Percentiles rank a stretch among this genome's conserved stretches.
Conservation (phyloP, 169 alveolate species). For the Plasmodium gallinaceum region DNA sequence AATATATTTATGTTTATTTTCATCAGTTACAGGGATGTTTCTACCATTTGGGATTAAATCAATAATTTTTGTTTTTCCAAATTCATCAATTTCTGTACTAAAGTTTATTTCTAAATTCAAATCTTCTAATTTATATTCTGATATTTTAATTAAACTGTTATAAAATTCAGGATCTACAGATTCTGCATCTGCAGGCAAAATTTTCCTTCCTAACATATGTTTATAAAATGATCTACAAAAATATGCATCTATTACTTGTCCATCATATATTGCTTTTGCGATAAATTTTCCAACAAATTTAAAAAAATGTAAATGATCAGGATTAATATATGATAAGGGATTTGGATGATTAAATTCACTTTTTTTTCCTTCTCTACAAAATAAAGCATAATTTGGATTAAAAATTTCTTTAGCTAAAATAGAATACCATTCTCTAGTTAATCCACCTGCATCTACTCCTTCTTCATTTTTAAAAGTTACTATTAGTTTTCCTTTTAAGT, state of each 20-base stretch:
- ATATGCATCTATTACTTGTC: slow-evolving; percentile 97
- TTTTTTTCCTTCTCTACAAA: slow-evolving; percentile 92
- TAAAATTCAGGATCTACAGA: slow-evolving; percentile 98
- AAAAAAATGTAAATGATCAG: slow-evolving; percentile 97
- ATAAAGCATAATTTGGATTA: slow-evolving; percentile 97
- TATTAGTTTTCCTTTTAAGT: slow-evolving; percentile 94
- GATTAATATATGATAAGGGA: slow-evolving; percentile 94
- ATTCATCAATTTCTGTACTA: slow-evolving; percentile 95
- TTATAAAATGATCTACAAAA: slow-evolving; percentile 98
- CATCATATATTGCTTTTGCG: slow-evolving; percentile 98
- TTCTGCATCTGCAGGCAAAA: slow-evolving; percentile 97
- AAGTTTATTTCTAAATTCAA: slow-evolving; percentile 91
- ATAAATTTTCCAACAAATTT: slow-evolving; percentile 98
- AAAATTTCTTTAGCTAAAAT: slow-evolving; percentile 98
- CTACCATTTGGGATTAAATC: slow-evolving; percentile 98
- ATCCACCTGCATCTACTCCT: slow-evolving; percentile 99
- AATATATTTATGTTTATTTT: slow-evolving; percentile 95
- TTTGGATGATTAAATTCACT: slow-evolving; percentile 96
- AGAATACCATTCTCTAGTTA: slow-evolving; percentile 98
- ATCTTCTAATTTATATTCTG: slow-evolving; percentile 94
- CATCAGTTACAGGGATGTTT: slow-evolving; percentile 93
- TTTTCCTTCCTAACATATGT: slow-evolving; percentile 96
- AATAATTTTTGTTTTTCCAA: slow-evolving; percentile 94
- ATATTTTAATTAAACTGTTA: slow-evolving; percentile 94
- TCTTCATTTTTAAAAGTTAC: slow-evolving; percentile 97